A percentile compares a stretch with the other conserved stretches of the same genome.
phyloP scores from a whole-genome alignment of 1,139 yeast genomes.

The Sugiyamaella novakii region DNA sequence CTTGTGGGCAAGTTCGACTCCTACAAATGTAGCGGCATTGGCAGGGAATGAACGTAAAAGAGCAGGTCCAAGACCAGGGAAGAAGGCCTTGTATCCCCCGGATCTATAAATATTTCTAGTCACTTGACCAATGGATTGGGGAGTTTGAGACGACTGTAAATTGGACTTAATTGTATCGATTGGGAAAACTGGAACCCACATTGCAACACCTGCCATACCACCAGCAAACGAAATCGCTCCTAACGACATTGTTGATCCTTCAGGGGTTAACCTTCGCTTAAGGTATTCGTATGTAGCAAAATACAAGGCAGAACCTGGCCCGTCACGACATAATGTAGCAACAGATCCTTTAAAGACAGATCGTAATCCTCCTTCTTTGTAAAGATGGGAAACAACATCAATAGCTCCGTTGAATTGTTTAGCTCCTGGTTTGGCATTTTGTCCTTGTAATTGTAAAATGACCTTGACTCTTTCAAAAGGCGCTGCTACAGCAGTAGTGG shows the following conservation, averaged over 20 bases:
- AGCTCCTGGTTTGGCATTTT: conserved; percentile 41
- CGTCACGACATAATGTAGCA: conserved; percentile 94
- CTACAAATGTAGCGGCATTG: conserved; percentile 95
- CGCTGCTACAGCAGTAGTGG: conserved; percentile 93
- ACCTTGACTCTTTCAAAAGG: conserved; percentile 97
- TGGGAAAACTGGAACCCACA: conserved; percentile 98
- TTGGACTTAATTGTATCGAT: conserved; percentile 92
- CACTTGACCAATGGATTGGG: conserved; percentile 64
- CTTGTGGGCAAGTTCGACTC: conserved; percentile 85
- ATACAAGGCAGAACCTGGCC: conserved; percentile 97
- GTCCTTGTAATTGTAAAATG: conserved; percentile 80
- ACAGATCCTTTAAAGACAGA: conserved; percentile 89
- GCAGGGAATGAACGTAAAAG: conserved; percentile 95
- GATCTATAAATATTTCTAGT: conserved; percentile 62
- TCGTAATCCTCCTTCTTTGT: conserved; percentile 76
- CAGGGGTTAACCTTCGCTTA: conserved; percentile 61
- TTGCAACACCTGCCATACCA: conserved; percentile 91
- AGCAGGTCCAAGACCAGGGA: conserved; percentile 98
- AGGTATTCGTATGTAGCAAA: conserved; percentile 91
- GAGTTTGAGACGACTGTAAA: conserved; percentile 66
- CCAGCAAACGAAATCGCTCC: conserved; percentile 85
- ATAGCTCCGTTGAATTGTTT: conserved; percentile 52
- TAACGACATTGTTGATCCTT: conserved; percentile 61
- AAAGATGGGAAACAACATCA: conserved; percentile 67
- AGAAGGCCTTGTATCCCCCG: conserved; percentile 88